Percentiles rank a stretch among this genome's conserved stretches.
Evolutionary conservation across 73 alveolate genomes (phyloP).

Genomic region (Uronychia binucleata): DNA sequence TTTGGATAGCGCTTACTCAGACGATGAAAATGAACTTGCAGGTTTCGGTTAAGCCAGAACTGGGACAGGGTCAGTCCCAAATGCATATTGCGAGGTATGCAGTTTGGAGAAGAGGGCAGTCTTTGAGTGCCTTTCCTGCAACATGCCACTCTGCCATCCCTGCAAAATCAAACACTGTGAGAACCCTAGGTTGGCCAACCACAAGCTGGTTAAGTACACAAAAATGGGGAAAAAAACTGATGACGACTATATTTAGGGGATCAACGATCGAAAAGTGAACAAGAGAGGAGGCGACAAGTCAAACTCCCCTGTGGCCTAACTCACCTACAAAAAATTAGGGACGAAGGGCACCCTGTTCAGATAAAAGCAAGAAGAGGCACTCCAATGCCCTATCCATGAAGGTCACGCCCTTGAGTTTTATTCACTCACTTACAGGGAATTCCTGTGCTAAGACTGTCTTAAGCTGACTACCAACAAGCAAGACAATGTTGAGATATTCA

Average conservation of each 20-base stretch:
- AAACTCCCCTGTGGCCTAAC: not conserved
- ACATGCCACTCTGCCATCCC: not conserved
- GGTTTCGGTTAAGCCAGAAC: not conserved
- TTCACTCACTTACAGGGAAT: not conserved
- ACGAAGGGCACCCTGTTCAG: not conserved
- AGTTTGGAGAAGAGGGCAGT: not conserved
- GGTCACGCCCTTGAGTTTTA: not conserved
- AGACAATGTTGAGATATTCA: not conserved
- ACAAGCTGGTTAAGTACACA: not conserved
- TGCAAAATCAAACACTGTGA: not conserved
- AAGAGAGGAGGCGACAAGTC: not conserved
- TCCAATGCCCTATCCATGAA: not conserved
- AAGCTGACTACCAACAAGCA: not conserved
- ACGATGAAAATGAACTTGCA: not conserved
- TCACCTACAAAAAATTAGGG: not conserved
- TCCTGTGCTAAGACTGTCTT: not conserved
- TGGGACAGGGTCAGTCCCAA: not conserved
- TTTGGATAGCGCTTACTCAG: not conserved
- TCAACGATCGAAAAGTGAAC: not conserved
- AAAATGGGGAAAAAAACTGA: not conserved
- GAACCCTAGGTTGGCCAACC: not conserved
- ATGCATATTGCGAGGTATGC: not conserved
- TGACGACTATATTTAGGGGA: not conserved
- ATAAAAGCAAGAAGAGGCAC: not conserved
- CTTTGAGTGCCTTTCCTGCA: not conserved